A percentile compares a stretch with the other conserved stretches of the same genome.
These are phyloP conservation scores for Termitomyces sp. DNA, from an alignment of 768 basidiomycete species.

Conservation along the genomic window DNA sequence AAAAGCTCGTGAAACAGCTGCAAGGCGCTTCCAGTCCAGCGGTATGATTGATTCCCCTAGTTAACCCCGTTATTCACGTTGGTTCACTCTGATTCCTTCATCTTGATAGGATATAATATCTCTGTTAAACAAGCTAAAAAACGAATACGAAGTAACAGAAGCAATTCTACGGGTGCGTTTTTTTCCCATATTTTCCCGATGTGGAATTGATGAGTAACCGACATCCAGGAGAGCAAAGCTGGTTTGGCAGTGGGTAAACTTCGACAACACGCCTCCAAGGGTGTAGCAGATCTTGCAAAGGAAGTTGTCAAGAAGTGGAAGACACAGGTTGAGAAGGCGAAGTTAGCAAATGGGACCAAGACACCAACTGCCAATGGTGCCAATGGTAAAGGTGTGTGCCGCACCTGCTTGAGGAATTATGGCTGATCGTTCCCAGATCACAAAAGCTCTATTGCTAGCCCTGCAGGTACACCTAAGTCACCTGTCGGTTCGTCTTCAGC, in stretches of 20 bases:
- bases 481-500: slow-evolving; percentile 26
- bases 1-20: slow-evolving; percentile 77
- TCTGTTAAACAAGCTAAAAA: slow-evolving; percentile 61
- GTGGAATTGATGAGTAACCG: slow-evolving; percentile 17
- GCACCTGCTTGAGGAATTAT: not conserved
- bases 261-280: slow-evolving; percentile 65
- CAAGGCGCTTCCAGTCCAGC: slow-evolving; percentile 55
- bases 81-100: slow-evolving; percentile 24
- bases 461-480: slow-evolving; percentile 38
- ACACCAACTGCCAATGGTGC: not conserved
- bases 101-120: slow-evolving; percentile 56
- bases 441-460: slow-evolving; percentile 23
- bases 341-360: slow-evolving; percentile 26
- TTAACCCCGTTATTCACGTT: slow-evolving; percentile 33
- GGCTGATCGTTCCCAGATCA: not conserved
- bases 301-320: slow-evolving; percentile 94
- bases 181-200: slow-evolving; percentile 17
- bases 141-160: slow-evolving; percentile 67
- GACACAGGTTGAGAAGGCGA: slow-evolving; percentile 73
- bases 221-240: slow-evolving; percentile 79
- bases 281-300: slow-evolving; percentile 80
- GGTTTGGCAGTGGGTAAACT: slow-evolving; percentile 93
- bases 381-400: slow-evolving; percentile 33
- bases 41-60: slow-evolving; percentile 44
- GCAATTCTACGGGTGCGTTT: slow-evolving; percentile 65